Evolutionary conservation across 148 eudicot species (phyloP).

Genomic region (Camellia granthamiana): DNA sequence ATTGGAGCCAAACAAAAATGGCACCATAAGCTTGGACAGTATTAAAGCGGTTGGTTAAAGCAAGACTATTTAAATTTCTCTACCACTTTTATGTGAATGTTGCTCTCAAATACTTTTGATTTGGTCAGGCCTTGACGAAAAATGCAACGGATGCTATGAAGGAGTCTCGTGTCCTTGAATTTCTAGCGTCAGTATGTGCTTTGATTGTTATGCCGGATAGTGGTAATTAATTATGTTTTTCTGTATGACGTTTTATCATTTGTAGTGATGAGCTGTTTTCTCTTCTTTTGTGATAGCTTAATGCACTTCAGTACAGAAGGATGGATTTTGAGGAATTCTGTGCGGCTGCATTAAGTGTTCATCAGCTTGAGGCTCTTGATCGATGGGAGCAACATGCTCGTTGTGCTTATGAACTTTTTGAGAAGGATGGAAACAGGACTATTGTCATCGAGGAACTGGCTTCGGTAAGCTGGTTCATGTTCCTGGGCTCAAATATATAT

Average conservation of each 20-base stretch:
- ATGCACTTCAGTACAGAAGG: conserved; percentile 71
- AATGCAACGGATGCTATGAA: conserved; percentile 83
- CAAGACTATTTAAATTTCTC: neutral
- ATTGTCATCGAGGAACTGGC: conserved; percentile 81
- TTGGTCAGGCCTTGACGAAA: conserved; percentile 65
- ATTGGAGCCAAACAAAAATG: conserved; percentile 66
- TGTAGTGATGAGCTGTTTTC: neutral
- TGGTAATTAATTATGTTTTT: neutral
- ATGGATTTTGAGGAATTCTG: conserved; percentile 88
- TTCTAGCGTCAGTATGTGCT: conserved; percentile 55
- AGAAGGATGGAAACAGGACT: conserved; percentile 73
- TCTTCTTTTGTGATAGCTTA: conserved; percentile 39
- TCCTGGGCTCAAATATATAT: neutral
- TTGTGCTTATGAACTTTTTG: conserved; percentile 73
- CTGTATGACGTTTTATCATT: neutral
- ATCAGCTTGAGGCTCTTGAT: conserved; percentile 81
- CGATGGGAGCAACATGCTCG: conserved; percentile 91
- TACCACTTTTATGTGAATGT: neutral
- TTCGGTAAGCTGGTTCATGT: conserved; percentile 48
- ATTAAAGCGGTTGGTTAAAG: conserved; percentile 54
- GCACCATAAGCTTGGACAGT: conserved; percentile 63
- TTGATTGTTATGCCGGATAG: neutral
- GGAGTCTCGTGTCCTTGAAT: conserved; percentile 73
- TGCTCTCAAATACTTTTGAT: conserved; percentile 14
- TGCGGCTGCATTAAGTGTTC: conserved; percentile 64